Conservation (phyloP, 2,329 filamentous ascomycete genomes). For the Fusarium goolgardi region DNA sequence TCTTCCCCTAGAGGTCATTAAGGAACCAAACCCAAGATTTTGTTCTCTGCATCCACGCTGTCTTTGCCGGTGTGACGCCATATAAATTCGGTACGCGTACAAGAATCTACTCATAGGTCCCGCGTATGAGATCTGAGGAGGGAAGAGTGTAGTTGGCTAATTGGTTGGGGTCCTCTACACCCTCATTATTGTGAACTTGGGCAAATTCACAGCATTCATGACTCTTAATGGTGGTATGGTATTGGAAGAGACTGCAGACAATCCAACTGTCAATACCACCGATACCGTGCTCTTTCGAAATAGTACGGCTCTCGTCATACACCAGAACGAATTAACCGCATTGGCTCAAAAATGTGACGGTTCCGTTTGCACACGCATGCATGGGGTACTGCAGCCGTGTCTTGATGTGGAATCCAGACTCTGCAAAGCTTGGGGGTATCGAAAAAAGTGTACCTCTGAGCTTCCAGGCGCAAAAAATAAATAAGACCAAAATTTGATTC, state of each 20-base stretch:
- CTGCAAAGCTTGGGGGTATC: not conserved
- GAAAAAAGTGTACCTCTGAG: not conserved
- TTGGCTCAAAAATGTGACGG: slow-evolving; percentile 24
- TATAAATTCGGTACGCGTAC: not conserved
- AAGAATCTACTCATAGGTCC: too few species aligned
- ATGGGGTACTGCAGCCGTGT: slow-evolving; percentile 29
- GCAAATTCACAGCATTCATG: not conserved
- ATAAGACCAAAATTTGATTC: not conserved
- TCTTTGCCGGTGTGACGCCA: not conserved
- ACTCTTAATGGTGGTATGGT: not conserved
- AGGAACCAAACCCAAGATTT: not conserved
- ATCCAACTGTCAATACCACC: slow-evolving; percentile 1
- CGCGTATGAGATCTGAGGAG: not conserved
- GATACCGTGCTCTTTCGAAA: not conserved
- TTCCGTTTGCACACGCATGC: slow-evolving; percentile 29
- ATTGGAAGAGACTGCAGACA: not conserved
- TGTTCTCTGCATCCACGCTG: not conserved
- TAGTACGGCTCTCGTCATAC: slow-evolving; percentile 19
- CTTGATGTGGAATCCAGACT: not conserved
- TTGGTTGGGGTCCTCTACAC: not conserved
- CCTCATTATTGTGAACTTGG: not conserved
- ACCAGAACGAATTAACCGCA: slow-evolving; percentile 1
- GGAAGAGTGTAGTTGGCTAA: not conserved
- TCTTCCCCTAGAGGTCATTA: slow-evolving; percentile 42
- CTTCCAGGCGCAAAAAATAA: not conserved